A percentile compares a stretch with the other conserved stretches of the same genome.
Evolutionary conservation across 176 grass and related monocot species (phyloP).

Genomic region (Musa troglodytarum): DNA sequence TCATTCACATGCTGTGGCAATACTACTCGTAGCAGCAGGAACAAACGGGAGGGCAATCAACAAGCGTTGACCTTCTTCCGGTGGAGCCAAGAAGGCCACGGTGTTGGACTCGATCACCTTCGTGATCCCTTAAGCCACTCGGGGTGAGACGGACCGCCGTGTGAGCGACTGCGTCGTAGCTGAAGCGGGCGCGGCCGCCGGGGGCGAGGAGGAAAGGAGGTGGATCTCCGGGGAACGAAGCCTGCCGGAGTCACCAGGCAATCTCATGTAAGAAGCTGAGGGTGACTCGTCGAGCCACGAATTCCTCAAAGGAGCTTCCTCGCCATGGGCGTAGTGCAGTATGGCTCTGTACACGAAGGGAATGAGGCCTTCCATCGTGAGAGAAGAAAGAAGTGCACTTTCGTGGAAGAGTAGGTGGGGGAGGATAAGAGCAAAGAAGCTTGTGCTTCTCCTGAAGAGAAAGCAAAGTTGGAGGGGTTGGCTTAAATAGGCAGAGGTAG

Average conservation of each 20-base stretch:
- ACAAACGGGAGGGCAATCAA: not conserved
- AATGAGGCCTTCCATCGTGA: slow-evolving; percentile 33
- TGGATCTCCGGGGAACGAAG: slow-evolving; percentile 3
- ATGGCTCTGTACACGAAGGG: slow-evolving; percentile 32
- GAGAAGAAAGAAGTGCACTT: no score
- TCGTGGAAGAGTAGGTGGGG: no score
- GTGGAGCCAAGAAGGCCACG: no score
- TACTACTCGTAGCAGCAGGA: not conserved
- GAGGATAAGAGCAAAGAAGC: not conserved
- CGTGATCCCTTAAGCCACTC: not conserved
- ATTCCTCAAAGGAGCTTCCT: not conserved
- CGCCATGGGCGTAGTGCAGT: slow-evolving; percentile 28
- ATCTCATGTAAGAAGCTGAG: slow-evolving; percentile 22
- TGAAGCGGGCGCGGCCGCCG: not conserved
- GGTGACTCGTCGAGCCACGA: slow-evolving; percentile 16
- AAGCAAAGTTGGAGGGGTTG: not conserved
- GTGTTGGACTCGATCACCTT: not conserved
- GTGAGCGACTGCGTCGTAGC: slow-evolving; percentile 7
- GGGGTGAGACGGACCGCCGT: not conserved
- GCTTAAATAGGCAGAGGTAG: not conserved
- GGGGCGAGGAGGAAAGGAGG: slow-evolving; percentile 7
- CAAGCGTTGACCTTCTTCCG: not conserved
- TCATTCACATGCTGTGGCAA: not conserved
- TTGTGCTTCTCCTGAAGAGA: not conserved
- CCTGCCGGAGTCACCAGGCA: slow-evolving; percentile 30